These are phyloP conservation scores for Acacia concinna DNA, from an alignment of 331 rosid species.

Conservation along the genomic window DNA sequence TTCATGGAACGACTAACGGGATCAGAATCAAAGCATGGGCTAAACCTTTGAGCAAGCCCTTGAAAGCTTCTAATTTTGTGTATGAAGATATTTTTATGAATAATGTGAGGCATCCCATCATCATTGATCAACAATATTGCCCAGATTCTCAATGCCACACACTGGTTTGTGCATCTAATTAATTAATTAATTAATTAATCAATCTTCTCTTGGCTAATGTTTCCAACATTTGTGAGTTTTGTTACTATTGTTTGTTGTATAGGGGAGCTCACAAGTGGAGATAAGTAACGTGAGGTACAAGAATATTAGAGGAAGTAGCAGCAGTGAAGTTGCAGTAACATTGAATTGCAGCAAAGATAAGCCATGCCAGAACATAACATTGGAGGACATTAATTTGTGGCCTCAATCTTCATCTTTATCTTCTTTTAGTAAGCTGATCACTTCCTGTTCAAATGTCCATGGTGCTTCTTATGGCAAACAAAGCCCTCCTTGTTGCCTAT, in stretches of 20 bases:
- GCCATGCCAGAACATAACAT: slow-evolving; percentile 48
- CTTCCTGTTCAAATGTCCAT: slow-evolving; percentile 27
- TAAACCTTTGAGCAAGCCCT: not conserved
- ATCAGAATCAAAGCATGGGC: slow-evolving; percentile 75
- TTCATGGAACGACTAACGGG: slow-evolving; percentile 48
- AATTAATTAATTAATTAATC: too few species aligned
- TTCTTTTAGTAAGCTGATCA: not conserved
- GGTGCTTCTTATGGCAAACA: slow-evolving; percentile 47
- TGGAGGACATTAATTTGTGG: slow-evolving; percentile 35
- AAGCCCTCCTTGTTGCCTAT: slow-evolving; percentile 39
- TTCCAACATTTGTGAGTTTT: not conserved
- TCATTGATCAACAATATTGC: slow-evolving; percentile 64
- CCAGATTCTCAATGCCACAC: slow-evolving; percentile 29
- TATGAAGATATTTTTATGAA: slow-evolving; percentile 56
- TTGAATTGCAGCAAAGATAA: slow-evolving; percentile 39
- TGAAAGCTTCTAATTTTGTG: slow-evolving; percentile 34
- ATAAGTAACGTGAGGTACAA: slow-evolving; percentile 44
- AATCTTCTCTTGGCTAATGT: not conserved
- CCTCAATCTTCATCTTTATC: not conserved
- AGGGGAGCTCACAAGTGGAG: slow-evolving; percentile 46
- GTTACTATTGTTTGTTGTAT: not conserved
- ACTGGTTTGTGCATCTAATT: slow-evolving; percentile 34
- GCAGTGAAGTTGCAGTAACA: slow-evolving; percentile 28
- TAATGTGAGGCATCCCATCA: slow-evolving; percentile 46
- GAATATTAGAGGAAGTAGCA: slow-evolving; percentile 45